phyloP scores from a whole-genome alignment of 495 filamentous ascomycete species.

The Umbilicaria muhlenbergii region DNA sequence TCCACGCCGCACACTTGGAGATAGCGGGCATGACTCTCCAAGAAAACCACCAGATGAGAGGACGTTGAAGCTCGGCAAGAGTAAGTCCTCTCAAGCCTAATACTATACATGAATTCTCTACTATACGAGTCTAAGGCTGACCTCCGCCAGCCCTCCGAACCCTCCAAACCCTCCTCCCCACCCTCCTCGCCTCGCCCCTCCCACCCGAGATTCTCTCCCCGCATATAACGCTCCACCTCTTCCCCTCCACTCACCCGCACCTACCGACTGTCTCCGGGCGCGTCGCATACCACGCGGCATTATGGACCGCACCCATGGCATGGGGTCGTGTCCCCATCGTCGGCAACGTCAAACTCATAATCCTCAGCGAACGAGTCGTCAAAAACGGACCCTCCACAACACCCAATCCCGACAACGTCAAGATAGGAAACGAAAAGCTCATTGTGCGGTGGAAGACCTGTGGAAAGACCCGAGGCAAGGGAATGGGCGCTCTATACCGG shows the following conservation, averaged over 20 bases:
- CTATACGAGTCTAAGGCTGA: neutral
- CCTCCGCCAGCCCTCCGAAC: constrained; percentile 52
- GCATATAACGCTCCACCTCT: constrained; percentile 82
- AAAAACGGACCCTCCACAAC: constrained; percentile 22
- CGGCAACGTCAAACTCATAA: constrained; percentile 74
- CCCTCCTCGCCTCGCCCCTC: constrained; percentile 64
- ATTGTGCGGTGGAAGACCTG: constrained; percentile 75
- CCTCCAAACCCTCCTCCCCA: constrained; percentile 75
- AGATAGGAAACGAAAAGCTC: constrained; percentile 53
- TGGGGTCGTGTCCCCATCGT: constrained; percentile 87
- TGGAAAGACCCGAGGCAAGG: constrained; percentile 28
- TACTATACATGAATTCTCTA: too few species aligned
- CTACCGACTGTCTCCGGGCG: constrained; percentile 82
- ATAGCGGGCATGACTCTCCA: neutral
- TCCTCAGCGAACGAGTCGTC: constrained; percentile 76
- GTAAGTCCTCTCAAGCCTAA: constrained; percentile 28
- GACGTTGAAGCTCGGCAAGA: constrained; percentile 79
- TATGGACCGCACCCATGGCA: constrained; percentile 89
- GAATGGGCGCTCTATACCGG: constrained; percentile 24
- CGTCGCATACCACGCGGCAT: constrained; percentile 77
- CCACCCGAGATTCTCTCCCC: constrained; percentile 80
- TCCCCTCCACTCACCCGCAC: constrained; percentile 91
- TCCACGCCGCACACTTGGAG: neutral
- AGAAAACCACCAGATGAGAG: constrained; percentile 48
- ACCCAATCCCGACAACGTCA: constrained; percentile 8